These are phyloP conservation scores for Rhynchospora pubera DNA, from an alignment of 176 grass and related monocot genomes.

Conservation along the genomic window DNA sequence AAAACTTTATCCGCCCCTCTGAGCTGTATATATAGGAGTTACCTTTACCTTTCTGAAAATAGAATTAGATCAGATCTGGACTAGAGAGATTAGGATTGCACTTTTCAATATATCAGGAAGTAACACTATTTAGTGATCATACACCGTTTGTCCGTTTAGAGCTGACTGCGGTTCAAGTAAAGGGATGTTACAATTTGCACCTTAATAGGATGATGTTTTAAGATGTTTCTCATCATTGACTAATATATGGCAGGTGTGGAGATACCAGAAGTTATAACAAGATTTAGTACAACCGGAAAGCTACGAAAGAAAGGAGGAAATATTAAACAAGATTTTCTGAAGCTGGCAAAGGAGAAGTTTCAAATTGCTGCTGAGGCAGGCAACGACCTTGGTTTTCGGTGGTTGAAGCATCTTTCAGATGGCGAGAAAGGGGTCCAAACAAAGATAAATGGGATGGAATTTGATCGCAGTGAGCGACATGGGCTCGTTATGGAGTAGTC, in stretches of 20 bases:
- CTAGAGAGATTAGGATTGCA: neutral
- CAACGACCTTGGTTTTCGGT: conserved; percentile 62
- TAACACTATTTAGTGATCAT: neutral
- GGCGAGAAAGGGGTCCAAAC: conserved; percentile 32
- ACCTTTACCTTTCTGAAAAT: neutral
- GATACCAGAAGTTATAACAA: conserved; percentile 77
- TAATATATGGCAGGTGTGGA: conserved; percentile 42
- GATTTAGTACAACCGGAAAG: conserved; percentile 47
- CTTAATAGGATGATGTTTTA: neutral
- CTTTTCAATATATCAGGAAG: neutral
- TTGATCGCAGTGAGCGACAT: no score
- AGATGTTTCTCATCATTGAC: conserved; percentile 1
- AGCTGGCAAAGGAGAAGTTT: conserved; percentile 72
- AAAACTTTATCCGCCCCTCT: neutral
- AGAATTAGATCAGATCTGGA: neutral
- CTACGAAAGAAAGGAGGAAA: conserved; percentile 34
- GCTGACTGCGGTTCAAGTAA: neutral
- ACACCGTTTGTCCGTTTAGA: neutral
- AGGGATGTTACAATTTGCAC: neutral
- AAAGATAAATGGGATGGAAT: conserved; percentile 2
- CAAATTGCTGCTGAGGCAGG: conserved; percentile 65
- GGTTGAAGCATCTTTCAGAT: conserved; percentile 72
- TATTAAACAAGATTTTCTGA: conserved; percentile 36
- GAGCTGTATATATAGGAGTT: no score
- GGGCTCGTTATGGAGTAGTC: neutral